Base-by-base conservation (phyloP, 306 rosid species). In the Pyrus communis region DNA sequence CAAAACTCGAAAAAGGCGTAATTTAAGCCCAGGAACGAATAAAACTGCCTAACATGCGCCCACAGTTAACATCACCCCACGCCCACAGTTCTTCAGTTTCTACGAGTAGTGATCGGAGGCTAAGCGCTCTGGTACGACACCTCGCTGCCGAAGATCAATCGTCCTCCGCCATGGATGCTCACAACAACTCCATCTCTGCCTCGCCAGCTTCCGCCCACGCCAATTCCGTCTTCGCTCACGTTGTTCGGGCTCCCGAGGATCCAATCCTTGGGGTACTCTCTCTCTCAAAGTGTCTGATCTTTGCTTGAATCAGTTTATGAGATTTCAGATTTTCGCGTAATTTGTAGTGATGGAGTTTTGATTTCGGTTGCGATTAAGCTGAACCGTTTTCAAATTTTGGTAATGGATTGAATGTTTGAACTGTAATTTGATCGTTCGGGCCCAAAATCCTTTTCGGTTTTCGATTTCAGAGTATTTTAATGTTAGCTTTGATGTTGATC, bases 191-290 rank as follows among this genome's bases (percentile, higher is more conserved):
- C 21, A 38, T 92, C 63, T 86, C 93, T 61, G 83, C 89, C 70
- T 86, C 95, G 8, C 92, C 90, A 13, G 84, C 93, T 65, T 75
- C 97, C 14, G 75, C 89, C 18, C 58, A 70, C 23, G 79, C 58
- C 82, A 82, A 77, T 80, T 92, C 98, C 46, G 93, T 88, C 79
- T 96, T 96, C 77, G 85, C 87, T 87, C 97, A 92, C 42, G 77
- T 96, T n/a, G 87, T 71, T 55, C 99, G 85, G 18, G 99, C 90
- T 75, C 97, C 99, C 9, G 99, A 96, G 87, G 99, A 96, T 92
- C 93, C 98, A 69, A 96, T 96, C 67, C 98, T 96, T 67, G 98
- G 99, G 80, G 98, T 96, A 68, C 57, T 64, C 51, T n/a, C 64
- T 45, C 33, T 38, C 43, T 54, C 28, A 28, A 49, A 49, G 21